Base-by-base conservation (phyloP, 805 yeast species). In the Pichia kluyveri region DNA sequence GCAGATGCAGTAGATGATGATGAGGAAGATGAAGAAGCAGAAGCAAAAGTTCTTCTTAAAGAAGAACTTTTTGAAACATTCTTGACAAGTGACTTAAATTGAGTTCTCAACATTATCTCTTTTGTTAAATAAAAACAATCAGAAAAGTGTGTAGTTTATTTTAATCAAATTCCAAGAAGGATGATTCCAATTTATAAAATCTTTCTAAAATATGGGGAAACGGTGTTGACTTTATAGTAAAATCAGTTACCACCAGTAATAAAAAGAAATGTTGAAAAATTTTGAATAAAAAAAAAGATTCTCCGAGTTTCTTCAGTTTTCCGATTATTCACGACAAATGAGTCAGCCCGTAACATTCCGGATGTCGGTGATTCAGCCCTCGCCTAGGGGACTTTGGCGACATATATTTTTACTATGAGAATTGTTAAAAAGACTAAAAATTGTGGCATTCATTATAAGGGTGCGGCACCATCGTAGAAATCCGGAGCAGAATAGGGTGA, bases 51-150 rank as follows among this genome's bases (percentile, higher is more conserved):
- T 44, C 45, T 44, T 36, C 27, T 45, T 4, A 40, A 31, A 34
- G 38, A 12, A n/a, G 42, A 34, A 12, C 32, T 26, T 38, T 42
- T 48, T 17, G 36, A 3, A 26, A 43, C 46, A 31, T 42, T 45
- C 19, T 38, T 43, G 10, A 27, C 15, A 23, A 41, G 40, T 44
- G 26, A 40, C 40, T 37, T 49, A 5, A 49, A 37, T 40, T 49
- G 51, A 32, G 46, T 36, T 36, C 39, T 49, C 37, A 49, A 40
- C 51, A 49, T 49, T 42, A n/a, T 45, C 14, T 37, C 12, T 37
- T 34, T 42, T 34, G 27, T 5, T 17, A 18, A 30, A 28, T 4
- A 30, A n/a, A 15, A 38, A 30, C 10, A 15, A 23, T 7, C 8
- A 23, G 23, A 19, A 27, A 17, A 18, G 37, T 23, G 14, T 4